Evolutionary conservation across 306 rosid genomes (phyloP), one percentile per base, ranked within the genome.

Genomic region (Cucurbita pepo): DNA sequence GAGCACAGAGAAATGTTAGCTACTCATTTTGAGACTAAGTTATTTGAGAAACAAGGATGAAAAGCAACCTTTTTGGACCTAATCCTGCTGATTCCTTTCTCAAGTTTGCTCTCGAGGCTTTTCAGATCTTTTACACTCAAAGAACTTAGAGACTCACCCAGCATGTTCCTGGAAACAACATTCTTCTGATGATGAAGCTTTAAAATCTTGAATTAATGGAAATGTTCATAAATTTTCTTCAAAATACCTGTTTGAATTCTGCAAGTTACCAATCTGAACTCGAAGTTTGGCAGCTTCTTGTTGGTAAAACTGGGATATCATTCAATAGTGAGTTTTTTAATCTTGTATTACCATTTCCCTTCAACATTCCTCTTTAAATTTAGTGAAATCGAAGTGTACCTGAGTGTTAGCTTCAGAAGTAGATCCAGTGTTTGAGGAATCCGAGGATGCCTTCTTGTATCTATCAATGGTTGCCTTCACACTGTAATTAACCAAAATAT

Each of bases 221-320:
- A 18, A 52, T 19, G 19, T 34, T 5, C 13, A 13, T 57, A 16
- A 72, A 6, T 47, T 19, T 14, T 22, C 41, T 34, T 71, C 11
- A n/a, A 62, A 8, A 22, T 90, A 83, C 99, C 92, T 88, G 86
- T 86, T 94, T 77, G 75, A 75, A 21, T 89, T 89, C 85, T 91
- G 99, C 77, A 91, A 77, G 62, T 65, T 76, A 43, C 79, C 82
- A 30, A 91, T 94, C 76, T 89, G 97, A 11, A 9, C 75, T 5
- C 92, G 95, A 37, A 94, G 84, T 79, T 89, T 94, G 8, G 81
- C 87, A 64, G 99, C 89, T 83, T 94, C 99, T 85, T 89, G 89
- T 78, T 87, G 95, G 78, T 94, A 94, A 86, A 72, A 85, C 99
- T 94, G 88, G 19, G 4, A 38, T 55, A 3, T 48, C 22, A 62